These are phyloP conservation scores for Wickerhamiella kurtzmanii DNA, from an alignment of 805 yeast genomes.

Conservation along the genomic window DNA sequence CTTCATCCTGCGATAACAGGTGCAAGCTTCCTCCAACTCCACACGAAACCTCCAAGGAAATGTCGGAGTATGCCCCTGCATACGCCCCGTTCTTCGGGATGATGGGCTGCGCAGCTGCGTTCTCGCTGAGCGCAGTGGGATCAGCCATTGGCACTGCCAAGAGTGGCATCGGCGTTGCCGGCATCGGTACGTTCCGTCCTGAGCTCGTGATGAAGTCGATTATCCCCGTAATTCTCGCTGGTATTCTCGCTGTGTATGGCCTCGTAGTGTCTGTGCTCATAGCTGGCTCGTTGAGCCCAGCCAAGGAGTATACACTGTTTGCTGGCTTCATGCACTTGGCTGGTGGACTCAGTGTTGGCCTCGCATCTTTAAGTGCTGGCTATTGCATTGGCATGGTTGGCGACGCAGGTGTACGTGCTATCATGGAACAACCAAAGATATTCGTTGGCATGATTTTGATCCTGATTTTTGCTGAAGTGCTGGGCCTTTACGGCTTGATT, in stretches of 20 bases:
- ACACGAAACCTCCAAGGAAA: background rate
- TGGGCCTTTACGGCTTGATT: slow-evolving; percentile 88
- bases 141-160: slow-evolving; percentile 98
- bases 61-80: slow-evolving; percentile 60
- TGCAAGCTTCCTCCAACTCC: background rate
- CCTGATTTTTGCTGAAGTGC: slow-evolving; percentile 80
- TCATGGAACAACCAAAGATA: slow-evolving; percentile 74
- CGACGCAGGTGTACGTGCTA: slow-evolving; percentile 81
- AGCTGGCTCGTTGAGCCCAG: slow-evolving; percentile 69
- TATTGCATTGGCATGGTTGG: slow-evolving; percentile 93
- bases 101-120: slow-evolving; percentile 88
- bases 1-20: background rate
- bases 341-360: slow-evolving; percentile 92
- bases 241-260: slow-evolving; percentile 94
- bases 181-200: slow-evolving; percentile 95
- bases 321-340: slow-evolving; percentile 97
- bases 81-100: slow-evolving; percentile 97
- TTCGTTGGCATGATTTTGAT: slow-evolving; percentile 85
- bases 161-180: slow-evolving; percentile 95
- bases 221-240: slow-evolving; percentile 96
- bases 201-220: slow-evolving; percentile 83
- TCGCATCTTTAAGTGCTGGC: slow-evolving; percentile 92
- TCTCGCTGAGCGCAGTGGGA: slow-evolving; percentile 87
- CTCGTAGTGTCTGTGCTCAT: slow-evolving; percentile 91
- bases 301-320: slow-evolving; percentile 67